Conservation (phyloP, 1,284 basidiomycete species). For the Schizophyllum commune region DNA sequence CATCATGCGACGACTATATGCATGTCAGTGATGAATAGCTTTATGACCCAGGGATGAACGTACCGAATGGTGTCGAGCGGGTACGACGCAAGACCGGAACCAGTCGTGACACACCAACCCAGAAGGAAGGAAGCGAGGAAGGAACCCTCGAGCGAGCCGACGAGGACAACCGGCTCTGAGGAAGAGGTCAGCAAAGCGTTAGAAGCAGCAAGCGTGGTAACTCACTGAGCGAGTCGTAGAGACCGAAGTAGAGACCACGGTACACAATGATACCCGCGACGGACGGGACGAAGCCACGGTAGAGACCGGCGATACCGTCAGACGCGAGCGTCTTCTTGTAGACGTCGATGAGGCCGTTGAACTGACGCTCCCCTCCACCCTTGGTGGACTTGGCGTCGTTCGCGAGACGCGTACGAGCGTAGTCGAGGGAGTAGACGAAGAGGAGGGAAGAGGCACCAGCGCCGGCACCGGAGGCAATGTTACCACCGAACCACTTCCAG, state of each 20-base stretch:
- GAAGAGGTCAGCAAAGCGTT: neutral
- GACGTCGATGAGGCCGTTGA: slow-evolving; percentile 93
- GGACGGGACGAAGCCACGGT: slow-evolving; percentile 93
- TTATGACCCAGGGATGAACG: slow-evolving; percentile 21
- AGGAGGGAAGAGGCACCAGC: slow-evolving; percentile 94
- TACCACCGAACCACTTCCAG: slow-evolving; percentile 87
- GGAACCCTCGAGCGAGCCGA: slow-evolving; percentile 81
- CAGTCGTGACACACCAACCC: slow-evolving; percentile 92
- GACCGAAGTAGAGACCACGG: slow-evolving; percentile 94
- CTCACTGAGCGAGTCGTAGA: slow-evolving; percentile 88
- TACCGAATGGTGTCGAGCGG: slow-evolving; percentile 91
- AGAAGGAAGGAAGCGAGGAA: slow-evolving; percentile 89
- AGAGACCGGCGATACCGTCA: slow-evolving; percentile 85
- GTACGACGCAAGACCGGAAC: slow-evolving; percentile 93
- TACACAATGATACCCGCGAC: slow-evolving; percentile 95
- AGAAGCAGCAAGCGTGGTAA: slow-evolving; percentile 13
- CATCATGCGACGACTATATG: slow-evolving; percentile 86
- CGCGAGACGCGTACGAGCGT: slow-evolving; percentile 95
- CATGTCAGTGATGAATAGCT: slow-evolving; percentile 13
- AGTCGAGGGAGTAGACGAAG: slow-evolving; percentile 97
- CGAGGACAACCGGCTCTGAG: slow-evolving; percentile 84
- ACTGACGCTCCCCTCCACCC: slow-evolving; percentile 87
- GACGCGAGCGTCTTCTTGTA: slow-evolving; percentile 90
- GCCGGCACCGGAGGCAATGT: slow-evolving; percentile 95
- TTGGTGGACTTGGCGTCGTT: slow-evolving; percentile 94